phyloP scores from a whole-genome alignment of 768 basidiomycete genomes.

The Pisolithus sp. region DNA sequence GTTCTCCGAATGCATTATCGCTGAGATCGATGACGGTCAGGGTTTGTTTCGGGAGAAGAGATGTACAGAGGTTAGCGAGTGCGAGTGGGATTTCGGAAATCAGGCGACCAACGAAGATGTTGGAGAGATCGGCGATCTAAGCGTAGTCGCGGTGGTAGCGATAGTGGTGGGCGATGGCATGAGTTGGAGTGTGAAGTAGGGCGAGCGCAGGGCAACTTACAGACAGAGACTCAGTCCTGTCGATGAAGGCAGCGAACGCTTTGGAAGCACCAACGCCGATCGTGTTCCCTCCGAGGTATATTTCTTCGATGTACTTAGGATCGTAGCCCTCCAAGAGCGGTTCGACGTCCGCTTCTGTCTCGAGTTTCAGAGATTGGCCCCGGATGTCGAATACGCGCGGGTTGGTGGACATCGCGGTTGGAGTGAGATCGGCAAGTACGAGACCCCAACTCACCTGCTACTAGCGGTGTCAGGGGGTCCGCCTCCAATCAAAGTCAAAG shows the following conservation, averaged over 20 bases:
- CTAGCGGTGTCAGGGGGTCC: too few species aligned
- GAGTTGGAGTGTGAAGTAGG: too few species aligned
- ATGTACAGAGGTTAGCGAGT: constrained; percentile 81
- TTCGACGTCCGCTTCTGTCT: constrained; percentile 47
- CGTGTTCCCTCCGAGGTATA: constrained; percentile 60
- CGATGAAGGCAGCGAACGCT: constrained; percentile 52
- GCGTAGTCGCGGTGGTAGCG: constrained; percentile 2
- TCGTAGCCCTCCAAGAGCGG: constrained; percentile 15
- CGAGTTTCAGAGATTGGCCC: constrained; percentile 54
- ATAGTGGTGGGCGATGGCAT: too few species aligned
- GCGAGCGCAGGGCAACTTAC: too few species aligned
- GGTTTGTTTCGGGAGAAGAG: constrained; percentile 71
- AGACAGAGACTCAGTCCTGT: too few species aligned
- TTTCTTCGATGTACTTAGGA: constrained; percentile 57
- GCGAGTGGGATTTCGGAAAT: constrained; percentile 93
- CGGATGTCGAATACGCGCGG: constrained; percentile 23
- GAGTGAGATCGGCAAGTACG: too few species aligned
- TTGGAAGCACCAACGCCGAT: constrained; percentile 71
- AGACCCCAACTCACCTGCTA: too few species aligned
- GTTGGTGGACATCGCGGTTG: constrained; percentile 12
- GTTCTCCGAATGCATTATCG: constrained; percentile 95
- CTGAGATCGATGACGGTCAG: constrained; percentile 86
- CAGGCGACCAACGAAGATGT: constrained; percentile 96
- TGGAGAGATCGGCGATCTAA: constrained; percentile 91
- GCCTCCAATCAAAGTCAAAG: too few species aligned